These are phyloP conservation scores for Protostelium mycophagum DNA, from an alignment of 78 protist genomes.

Conservation along the genomic window DNA sequence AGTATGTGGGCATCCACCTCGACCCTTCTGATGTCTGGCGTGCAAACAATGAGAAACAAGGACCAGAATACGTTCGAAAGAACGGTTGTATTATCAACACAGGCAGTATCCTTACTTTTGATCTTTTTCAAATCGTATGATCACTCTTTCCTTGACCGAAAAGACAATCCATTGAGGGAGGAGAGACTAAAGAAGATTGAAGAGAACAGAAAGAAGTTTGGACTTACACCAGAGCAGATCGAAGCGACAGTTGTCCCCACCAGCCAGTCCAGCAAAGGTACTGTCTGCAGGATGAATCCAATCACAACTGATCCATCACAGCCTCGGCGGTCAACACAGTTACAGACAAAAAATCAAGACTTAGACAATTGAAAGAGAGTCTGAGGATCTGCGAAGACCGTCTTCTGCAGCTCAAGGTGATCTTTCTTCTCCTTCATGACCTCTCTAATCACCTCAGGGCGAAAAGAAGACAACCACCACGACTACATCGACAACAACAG, in stretches of 20 bases:
- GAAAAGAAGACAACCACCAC: background rate
- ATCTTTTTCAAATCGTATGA: background rate
- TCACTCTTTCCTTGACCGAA: background rate
- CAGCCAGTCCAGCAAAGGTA: background rate
- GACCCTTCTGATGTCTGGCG: background rate
- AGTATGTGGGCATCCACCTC: background rate
- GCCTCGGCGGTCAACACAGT: background rate
- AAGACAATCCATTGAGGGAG: background rate
- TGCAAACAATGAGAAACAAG: background rate
- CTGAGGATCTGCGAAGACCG: background rate
- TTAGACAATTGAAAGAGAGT: background rate
- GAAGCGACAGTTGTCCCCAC: background rate
- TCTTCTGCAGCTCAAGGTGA: background rate
- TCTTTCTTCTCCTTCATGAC: too few relatives aligned
- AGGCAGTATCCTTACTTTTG: background rate
- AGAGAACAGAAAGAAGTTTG: background rate
- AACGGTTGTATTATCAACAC: background rate
- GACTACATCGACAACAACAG: background rate
- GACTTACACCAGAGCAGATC: background rate
- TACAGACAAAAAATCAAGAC: background rate
- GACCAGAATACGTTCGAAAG: background rate
- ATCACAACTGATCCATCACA: background rate
- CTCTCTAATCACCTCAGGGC: background rate
- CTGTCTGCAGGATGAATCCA: too few relatives aligned
- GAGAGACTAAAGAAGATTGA: background rate